phyloP scores from a whole-genome alignment of 352 stramenopile species.

The Phytophthora cactorum region DNA sequence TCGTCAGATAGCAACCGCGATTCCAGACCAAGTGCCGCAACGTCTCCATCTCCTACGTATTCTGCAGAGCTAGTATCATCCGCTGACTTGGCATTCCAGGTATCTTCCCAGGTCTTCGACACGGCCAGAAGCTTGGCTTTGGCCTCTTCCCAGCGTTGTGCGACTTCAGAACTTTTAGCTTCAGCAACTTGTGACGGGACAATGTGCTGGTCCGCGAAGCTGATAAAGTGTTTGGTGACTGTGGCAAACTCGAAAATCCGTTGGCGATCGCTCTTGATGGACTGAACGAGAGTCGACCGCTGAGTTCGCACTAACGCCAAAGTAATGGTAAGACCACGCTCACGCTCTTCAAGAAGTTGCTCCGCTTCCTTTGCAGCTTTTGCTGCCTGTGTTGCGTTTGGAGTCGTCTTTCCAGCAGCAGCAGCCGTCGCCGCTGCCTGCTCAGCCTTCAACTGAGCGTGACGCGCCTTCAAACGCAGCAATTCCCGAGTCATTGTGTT shows the following conservation, averaged over 20 bases:
- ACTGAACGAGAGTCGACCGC: conserved; percentile 52
- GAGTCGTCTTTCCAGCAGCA: conserved; percentile 14
- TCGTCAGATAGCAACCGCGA: conserved; percentile 64
- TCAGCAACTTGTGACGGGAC: conserved; percentile 8
- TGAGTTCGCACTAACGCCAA: conserved; percentile 70
- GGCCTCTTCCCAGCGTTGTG: conserved; percentile 42
- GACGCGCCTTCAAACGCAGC: conserved; percentile 59
- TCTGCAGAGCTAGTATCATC: conserved; percentile 28
- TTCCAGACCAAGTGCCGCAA: conserved; percentile 64
- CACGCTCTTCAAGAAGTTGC: conserved; percentile 75
- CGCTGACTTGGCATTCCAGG: conserved; percentile 21
- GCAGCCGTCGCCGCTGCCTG: conserved; percentile 13
- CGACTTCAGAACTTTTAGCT: conserved; percentile 14
- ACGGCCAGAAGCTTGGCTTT: conserved; percentile 42
- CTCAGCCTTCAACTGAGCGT: conserved; percentile 47
- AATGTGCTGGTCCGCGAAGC: conserved; percentile 57
- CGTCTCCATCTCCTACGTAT: conserved; percentile 51
- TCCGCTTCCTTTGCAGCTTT: conserved; percentile 58
- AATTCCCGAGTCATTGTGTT: conserved; percentile 77
- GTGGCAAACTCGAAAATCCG: conserved; percentile 69
- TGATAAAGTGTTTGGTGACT: conserved; percentile 56
- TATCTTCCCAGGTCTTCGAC: conserved; percentile 45
- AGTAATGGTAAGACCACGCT: conserved; percentile 81
- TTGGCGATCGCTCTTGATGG: conserved; percentile 67
- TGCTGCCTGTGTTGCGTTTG: conserved; percentile 20